Conservation (phyloP, 306 rosid species). For the Vachellia collinsii region DNA sequence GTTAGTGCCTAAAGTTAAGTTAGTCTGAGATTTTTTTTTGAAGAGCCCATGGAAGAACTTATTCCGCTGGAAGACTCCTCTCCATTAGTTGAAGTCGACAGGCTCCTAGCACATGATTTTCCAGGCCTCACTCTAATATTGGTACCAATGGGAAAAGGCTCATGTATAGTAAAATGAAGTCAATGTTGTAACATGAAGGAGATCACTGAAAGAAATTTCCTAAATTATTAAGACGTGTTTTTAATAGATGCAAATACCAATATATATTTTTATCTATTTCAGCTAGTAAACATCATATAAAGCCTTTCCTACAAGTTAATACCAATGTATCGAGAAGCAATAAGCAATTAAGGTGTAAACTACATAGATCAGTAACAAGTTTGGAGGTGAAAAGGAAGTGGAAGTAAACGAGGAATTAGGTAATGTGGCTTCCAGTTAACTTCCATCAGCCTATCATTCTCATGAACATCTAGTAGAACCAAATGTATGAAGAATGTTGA, state of each 20-base stretch:
- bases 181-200: conserved; percentile 14
- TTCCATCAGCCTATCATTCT: conserved; percentile 10
- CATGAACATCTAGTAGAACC: conserved; percentile 17
- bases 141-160: conserved; percentile 84
- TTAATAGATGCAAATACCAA: background rate
- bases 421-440: background rate
- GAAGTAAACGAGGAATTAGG: background rate
- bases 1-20: conserved; percentile 56
- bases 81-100: conserved; percentile 51
- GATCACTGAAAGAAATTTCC: conserved; percentile 22
- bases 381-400: background rate
- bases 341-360: background rate
- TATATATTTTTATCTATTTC: background rate
- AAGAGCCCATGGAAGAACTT: conserved; percentile 47
- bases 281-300: background rate
- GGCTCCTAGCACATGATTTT: conserved; percentile 51
- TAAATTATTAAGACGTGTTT: conserved; percentile 12
- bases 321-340: conserved; percentile 2
- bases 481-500: conserved; percentile 5
- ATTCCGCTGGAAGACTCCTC: conserved; percentile 60
- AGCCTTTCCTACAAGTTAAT: background rate
- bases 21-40: conserved; percentile 47
- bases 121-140: conserved; percentile 69
- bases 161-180: conserved; percentile 47
- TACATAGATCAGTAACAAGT: background rate